Evolutionary conservation across 768 basidiomycete genomes (phyloP), one percentile per base, ranked within the genome.

Genomic region (Amanita fuliginea): DNA sequence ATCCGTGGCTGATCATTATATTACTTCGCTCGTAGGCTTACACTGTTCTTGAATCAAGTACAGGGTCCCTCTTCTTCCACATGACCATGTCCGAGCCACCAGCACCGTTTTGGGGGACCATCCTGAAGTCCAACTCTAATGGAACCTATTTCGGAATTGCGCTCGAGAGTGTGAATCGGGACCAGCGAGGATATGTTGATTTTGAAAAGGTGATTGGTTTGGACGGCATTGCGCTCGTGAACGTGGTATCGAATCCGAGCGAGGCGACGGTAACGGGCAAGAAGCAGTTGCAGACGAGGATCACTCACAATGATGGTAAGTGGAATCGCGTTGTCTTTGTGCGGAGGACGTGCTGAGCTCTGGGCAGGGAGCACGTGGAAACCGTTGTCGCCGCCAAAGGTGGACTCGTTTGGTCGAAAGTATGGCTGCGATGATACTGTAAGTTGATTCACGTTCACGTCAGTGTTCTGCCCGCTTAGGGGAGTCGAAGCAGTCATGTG

Each of bases 151-250:
- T 92, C 62, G 83, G 87, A 18, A 62, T 93, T 9, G 89, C 93
- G 0, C 59, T 88, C 34, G 85, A 89, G 56, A 75, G 92, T 57
- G 96, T 88, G 49, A 98, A 98, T 63, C 78, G 96, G n/a, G 84
- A 99, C 61, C 68, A 78, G 0, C 61, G 68, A 0, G 96, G 96
- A 4, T 98, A 76, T 59, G 94, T 92, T 28, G 95, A 99, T 63
- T 99, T 98, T 56, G 96, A 99, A 70, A 99, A 98, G 73, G 86
- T 97, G 76, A 79, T 86, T 49, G 94, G 93, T 8, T 66, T 99
- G 43, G 94, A 98, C 62, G 96, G 96, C 0, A 95, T 99, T 54
- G 95, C 95, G 4, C 67, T 99, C 42, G 76, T 94, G 56, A 99
- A 99, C 59, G 59, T 97, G 33, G 91, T 99, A 6, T 66, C 83